A percentile compares a stretch with the other conserved stretches of the same genome.
Evolutionary conservation across 2,329 filamentous ascomycete species (phyloP).

Genomic region (Talaromyces sp.): DNA sequence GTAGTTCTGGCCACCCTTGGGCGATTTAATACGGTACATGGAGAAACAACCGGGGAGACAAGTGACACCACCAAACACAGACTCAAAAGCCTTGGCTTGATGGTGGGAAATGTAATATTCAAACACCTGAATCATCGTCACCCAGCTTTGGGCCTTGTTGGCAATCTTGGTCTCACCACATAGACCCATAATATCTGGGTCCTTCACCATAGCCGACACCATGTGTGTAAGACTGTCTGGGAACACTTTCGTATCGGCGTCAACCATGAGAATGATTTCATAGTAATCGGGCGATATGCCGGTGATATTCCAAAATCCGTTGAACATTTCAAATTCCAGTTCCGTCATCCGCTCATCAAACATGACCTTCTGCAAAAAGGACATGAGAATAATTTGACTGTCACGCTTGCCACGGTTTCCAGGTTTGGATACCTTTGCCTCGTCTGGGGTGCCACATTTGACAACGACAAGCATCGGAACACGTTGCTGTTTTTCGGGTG

Average conservation of each 20-base stretch:
- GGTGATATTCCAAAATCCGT: constrained; percentile 96
- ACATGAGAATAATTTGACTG: constrained; percentile 99
- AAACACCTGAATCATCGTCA: constrained; percentile 97
- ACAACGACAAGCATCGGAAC: constrained; percentile 97
- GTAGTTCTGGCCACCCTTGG: constrained; percentile 97
- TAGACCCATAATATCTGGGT: constrained; percentile 97
- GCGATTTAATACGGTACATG: constrained; percentile 99
- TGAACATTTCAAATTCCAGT: constrained; percentile 99
- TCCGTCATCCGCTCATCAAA: constrained; percentile 99
- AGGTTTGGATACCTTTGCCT: constrained; percentile 74
- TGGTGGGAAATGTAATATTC: constrained; percentile 98
- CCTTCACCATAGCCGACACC: constrained; percentile 98
- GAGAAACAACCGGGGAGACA: constrained; percentile 98
- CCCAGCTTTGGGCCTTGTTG: constrained; percentile 93
- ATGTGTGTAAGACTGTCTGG: constrained; percentile 97
- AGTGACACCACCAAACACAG: constrained; percentile 96
- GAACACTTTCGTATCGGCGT: constrained; percentile 98
- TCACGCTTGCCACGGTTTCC: constrained; percentile 98
- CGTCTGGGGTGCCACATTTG: constrained; percentile 90
- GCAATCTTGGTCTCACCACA: constrained; percentile 99
- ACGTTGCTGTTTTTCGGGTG: constrained; percentile 82
- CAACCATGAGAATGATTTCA: constrained; percentile 96
- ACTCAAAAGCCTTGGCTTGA: constrained; percentile 93
- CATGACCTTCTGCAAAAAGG: constrained; percentile 99
- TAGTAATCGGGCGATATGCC: constrained; percentile 98